A percentile compares a stretch with the other conserved stretches of the same genome.
Evolutionary conservation across 345 rosid genomes (phyloP).

Genomic region (Toxicodendron radicans): DNA sequence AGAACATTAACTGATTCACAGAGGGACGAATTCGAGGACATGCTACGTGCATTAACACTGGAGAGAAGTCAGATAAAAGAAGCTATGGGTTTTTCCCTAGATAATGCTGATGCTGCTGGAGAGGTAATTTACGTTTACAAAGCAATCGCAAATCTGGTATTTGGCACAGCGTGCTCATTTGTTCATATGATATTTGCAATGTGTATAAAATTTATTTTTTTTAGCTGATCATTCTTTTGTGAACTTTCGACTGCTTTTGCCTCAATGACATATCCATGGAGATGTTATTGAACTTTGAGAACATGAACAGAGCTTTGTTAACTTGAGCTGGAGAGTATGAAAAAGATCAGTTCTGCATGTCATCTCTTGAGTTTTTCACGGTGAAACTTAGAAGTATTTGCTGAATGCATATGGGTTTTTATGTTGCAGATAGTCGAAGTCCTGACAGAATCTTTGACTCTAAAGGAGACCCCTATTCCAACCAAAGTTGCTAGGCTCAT

Average conservation of each 20-base stretch:
- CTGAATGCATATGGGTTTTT: too few relatives aligned
- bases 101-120: constrained; percentile 99
- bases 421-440: constrained; percentile 86
- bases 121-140: constrained; percentile 54
- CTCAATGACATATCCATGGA: background rate
- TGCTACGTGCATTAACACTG: constrained; percentile 88
- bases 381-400: background rate
- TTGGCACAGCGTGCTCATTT: background rate
- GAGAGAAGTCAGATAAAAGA: constrained; percentile 95
- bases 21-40: constrained; percentile 97
- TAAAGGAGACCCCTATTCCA: constrained; percentile 92
- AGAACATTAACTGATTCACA: constrained; percentile 88
- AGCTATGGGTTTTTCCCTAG: constrained; percentile 95
- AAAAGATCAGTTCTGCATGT: background rate
- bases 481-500: constrained; percentile 94
- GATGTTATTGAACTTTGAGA: constrained; percentile 13
- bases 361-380: background rate
- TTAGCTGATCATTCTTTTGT: background rate
- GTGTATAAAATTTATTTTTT: background rate
- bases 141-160: background rate
- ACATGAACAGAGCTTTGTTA: constrained; percentile 1
- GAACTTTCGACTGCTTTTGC: background rate
- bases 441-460: constrained; percentile 93
- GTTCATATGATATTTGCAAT: background rate
- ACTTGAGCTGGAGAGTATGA: background rate